A percentile compares a stretch with the other conserved stretches of the same genome.
phyloP scores from a whole-genome alignment of 1,139 yeast genomes.

The Debaryomycetaceae sp. region DNA sequence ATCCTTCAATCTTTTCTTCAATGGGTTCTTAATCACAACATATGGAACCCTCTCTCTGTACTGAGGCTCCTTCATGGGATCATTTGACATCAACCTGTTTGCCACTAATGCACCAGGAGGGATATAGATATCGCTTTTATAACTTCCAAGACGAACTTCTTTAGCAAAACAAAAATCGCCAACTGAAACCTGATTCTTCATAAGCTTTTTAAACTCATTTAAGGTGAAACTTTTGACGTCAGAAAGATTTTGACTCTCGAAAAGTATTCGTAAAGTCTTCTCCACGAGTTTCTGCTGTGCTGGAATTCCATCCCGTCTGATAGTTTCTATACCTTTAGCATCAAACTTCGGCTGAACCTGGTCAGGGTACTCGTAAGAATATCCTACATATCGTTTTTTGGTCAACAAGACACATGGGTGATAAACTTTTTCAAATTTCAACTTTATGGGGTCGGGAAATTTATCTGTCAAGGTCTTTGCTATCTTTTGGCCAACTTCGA shows the following conservation, averaged over 20 bases:
- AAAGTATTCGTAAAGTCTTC: conserved; percentile 60
- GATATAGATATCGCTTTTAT: conserved; percentile 63
- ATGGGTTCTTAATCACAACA: conserved; percentile 66
- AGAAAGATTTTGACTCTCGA: conserved; percentile 71
- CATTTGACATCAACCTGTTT: conserved; percentile 55
- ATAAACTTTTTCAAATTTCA: conserved; percentile 91
- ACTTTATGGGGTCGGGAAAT: conserved; percentile 76
- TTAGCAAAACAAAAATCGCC: conserved; percentile 91
- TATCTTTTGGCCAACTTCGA: conserved; percentile 65
- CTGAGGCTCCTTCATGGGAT: conserved; percentile 78
- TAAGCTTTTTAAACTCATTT: conserved; percentile 63
- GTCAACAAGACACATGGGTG: conserved; percentile 80
- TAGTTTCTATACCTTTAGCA: conserved; percentile 95
- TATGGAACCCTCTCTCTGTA: conserved; percentile 87
- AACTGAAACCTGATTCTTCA: conserved; percentile 57
- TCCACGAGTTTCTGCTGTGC: conserved; percentile 86
- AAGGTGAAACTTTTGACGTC: conserved; percentile 61
- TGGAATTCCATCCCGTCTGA: conserved; percentile 90
- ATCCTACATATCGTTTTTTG: conserved; percentile 89
- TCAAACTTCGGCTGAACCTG: conserved; percentile 70
- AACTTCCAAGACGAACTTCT: conserved; percentile 81
- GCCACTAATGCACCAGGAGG: conserved; percentile 94
- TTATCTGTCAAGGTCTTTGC: conserved; percentile 59
- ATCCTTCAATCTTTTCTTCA: conserved; percentile 67
- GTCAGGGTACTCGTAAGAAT: conserved; percentile 55